Evolutionary conservation across 2,329 filamentous ascomycete genomes (phyloP).

Genomic region (Fusarium mangiferae): DNA sequence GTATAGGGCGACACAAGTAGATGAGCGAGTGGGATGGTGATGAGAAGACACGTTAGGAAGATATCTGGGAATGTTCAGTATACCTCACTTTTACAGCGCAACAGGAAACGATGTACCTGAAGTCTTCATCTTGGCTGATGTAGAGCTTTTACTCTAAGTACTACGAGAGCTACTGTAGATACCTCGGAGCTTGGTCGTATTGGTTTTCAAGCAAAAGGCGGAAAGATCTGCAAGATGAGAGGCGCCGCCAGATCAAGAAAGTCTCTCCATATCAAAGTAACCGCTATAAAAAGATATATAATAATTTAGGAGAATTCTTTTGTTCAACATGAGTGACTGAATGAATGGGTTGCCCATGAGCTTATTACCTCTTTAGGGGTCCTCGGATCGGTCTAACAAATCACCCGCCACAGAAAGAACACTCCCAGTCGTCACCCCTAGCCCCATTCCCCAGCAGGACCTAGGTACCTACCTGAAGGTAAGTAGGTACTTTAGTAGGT

Average conservation of each 20-base stretch:
- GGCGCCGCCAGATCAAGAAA: neutral
- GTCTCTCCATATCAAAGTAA: neutral
- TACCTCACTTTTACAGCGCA: neutral
- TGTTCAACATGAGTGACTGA: neutral
- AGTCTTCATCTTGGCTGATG: conserved; percentile 36
- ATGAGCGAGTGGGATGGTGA: conserved; percentile 74
- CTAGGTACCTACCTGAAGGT: too few species aligned
- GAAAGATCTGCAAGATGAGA: neutral
- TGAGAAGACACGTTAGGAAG: conserved; percentile 44
- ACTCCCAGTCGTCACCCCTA: neutral
- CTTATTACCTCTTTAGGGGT: conserved; percentile 14
- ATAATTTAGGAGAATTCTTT: neutral
- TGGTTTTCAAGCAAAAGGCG: neutral
- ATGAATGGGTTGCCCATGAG: neutral
- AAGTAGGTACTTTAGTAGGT: too few species aligned
- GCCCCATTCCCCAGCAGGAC: neutral
- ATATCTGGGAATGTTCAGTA: conserved; percentile 37
- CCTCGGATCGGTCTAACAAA: conserved; percentile 50
- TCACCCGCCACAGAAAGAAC: conserved; percentile 32
- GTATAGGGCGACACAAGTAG: conserved; percentile 84
- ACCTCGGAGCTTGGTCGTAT: neutral
- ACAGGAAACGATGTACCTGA: conserved; percentile 15
- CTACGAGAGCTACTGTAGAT: neutral
- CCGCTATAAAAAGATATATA: neutral
- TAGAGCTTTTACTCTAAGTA: neutral